Base-by-base conservation (phyloP, 768 basidiomycete genomes). In the Agrocybe praecox region DNA sequence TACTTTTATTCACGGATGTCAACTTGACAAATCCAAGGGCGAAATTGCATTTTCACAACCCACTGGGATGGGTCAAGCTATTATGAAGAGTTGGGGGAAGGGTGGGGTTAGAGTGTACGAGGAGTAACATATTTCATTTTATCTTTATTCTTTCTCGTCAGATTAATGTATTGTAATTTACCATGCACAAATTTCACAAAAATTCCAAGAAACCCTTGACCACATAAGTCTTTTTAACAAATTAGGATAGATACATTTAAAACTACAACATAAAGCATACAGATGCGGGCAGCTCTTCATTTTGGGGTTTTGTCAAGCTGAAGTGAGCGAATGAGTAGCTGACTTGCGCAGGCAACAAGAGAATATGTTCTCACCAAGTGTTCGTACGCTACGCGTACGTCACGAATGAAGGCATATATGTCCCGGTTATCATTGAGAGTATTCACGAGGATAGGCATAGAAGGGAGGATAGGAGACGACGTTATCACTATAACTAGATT, bases 21-120 rank as follows among this genome's bases (percentile, higher is more conserved):
- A 79, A 1, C 75, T 94, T 17, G 82, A 91, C 66, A 89, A 91
- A 6, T 67, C 62, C 34, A 81, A 81, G 51, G 92, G 93, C 14
- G 82, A 94, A 61, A 81, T 94, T 6, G 92, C 92, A 2, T 94
- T 94, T 69, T 91, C 90, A 11, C 92, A 94, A 66, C 92, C 92
- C 2, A 94, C 92, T 0, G 82, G 86, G 24, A 83, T 83, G 47
- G 92, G 92, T 3, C 82, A 80, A 61, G 86, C 82, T n/a, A 78
- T 94, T 3, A 91, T 94, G 85, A 75, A 77, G 65, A 74, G 70
- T 12, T 94, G 92, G 92, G 91, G 91, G 14, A 75, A 76, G 51
- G 88, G 87, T 14, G 77, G 76, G 17, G 83, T 90, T 24, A 77
- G 92, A 51, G 88, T 94, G 49, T 94, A 90, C 66, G 85, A 91